phyloP scores from a whole-genome alignment of 2,329 filamentous ascomycete genomes.

The Elsinoe arachidis region DNA sequence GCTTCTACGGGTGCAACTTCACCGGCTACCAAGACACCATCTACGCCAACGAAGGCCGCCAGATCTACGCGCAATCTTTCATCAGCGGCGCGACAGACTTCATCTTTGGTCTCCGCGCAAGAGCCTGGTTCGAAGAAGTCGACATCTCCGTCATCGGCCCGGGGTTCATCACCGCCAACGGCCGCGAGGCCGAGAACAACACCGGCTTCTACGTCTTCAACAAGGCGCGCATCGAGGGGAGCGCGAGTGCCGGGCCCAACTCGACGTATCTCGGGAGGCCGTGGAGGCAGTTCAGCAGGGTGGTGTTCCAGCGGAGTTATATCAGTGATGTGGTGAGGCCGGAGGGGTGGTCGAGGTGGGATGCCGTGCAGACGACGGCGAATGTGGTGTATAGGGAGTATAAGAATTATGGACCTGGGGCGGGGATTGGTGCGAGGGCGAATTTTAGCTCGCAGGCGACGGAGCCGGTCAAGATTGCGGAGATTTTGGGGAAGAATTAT shows the following conservation, averaged over 20 bases:
- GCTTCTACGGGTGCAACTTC: constrained; percentile 22
- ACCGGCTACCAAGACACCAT: constrained; percentile 22
- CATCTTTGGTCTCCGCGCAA: constrained; percentile 34
- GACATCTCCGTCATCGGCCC: constrained; percentile 26
- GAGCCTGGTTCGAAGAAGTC: constrained; percentile 33
- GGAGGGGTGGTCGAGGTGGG: constrained; percentile 20
- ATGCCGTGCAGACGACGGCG: neutral
- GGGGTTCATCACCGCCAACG: constrained; percentile 30
- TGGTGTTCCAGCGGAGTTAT: constrained; percentile 14
- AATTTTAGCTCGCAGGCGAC: constrained; percentile 38
- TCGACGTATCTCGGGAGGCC: constrained; percentile 17
- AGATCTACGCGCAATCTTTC: constrained; percentile 22
- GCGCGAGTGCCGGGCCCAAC: constrained; percentile 19
- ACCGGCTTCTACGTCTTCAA: constrained; percentile 29
- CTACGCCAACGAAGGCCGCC: constrained; percentile 20
- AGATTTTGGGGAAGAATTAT: constrained; percentile 5
- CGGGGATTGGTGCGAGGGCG: constrained; percentile 42
- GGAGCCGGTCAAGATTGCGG: constrained; percentile 21
- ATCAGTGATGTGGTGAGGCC: constrained; percentile 13
- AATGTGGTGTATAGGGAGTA: constrained; percentile 52
- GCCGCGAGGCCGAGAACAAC: constrained; percentile 22
- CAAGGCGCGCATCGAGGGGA: constrained; percentile 15
- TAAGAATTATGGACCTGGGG: constrained; percentile 49
- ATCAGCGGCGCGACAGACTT: constrained; percentile 34
- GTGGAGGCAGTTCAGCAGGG: constrained; percentile 12